Conservation (phyloP, 352 stramenopile species). For the Phytopythium ostracodes region DNA sequence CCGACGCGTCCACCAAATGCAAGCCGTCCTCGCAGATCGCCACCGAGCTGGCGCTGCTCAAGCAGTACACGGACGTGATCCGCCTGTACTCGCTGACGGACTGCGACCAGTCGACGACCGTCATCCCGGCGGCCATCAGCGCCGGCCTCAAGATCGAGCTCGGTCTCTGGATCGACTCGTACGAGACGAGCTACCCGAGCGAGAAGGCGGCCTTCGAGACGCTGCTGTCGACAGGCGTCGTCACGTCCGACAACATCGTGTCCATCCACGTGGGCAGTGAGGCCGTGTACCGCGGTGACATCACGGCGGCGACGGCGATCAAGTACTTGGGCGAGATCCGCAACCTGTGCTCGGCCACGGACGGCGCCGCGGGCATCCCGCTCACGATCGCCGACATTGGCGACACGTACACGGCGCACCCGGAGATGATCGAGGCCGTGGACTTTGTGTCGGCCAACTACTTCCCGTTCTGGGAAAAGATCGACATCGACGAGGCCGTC, state of each 20-base stretch:
- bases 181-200: slow-evolving; percentile 28
- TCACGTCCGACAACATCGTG: slow-evolving; percentile 35
- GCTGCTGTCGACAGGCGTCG: slow-evolving; percentile 34
- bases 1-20: slow-evolving; percentile 43
- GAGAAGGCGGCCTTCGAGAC: slow-evolving; percentile 41
- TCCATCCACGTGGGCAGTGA: slow-evolving; percentile 70
- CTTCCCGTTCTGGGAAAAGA: slow-evolving; percentile 70
- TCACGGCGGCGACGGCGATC: slow-evolving; percentile 36
- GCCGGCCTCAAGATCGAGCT: slow-evolving; percentile 46
- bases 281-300: slow-evolving; percentile 57
- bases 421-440: slow-evolving; percentile 48
- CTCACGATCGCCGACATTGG: slow-evolving; percentile 63
- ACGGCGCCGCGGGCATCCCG: slow-evolving; percentile 27
- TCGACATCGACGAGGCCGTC: slow-evolving; percentile 27
- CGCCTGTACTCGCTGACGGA: slow-evolving; percentile 50
- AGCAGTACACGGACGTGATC: slow-evolving; percentile 43
- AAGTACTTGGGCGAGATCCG: slow-evolving; percentile 56
- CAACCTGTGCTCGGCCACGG: slow-evolving; percentile 24
- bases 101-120: slow-evolving; percentile 37
- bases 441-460: slow-evolving; percentile 61
- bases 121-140: slow-evolving; percentile 35
- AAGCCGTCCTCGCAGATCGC: slow-evolving; percentile 43
- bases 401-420: slow-evolving; percentile 46
- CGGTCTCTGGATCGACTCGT: slow-evolving; percentile 48
- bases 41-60: slow-evolving; percentile 40